phyloP scores from a whole-genome alignment of 164 flowering plant genomes.

The Kalanchoe fedtschenkoi region DNA sequence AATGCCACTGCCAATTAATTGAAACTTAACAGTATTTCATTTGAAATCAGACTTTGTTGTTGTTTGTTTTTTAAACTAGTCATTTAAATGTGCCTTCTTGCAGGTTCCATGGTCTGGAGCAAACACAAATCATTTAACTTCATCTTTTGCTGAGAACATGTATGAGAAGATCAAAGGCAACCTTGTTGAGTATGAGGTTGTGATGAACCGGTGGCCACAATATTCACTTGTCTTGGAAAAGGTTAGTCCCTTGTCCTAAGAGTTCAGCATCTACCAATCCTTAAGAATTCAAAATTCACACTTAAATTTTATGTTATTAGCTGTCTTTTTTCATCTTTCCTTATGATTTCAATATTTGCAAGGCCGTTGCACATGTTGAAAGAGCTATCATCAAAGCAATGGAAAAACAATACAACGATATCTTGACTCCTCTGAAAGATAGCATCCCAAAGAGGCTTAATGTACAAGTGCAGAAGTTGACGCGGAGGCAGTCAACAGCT shows the following conservation, averaged over 20 bases:
- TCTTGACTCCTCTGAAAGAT: conserved; percentile 77
- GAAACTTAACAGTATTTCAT: too few relatives aligned
- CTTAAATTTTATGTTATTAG: too few relatives aligned
- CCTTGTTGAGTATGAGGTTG: conserved; percentile 65
- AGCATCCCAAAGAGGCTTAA: conserved; percentile 81
- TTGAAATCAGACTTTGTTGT: too few relatives aligned
- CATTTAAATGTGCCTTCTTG: conserved; percentile 3
- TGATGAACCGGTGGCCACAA: conserved; percentile 83
- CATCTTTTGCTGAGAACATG: conserved; percentile 88
- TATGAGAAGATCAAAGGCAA: conserved; percentile 52
- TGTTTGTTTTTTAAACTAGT: too few relatives aligned
- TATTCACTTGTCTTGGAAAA: conserved; percentile 63
- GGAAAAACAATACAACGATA: conserved; percentile 77
- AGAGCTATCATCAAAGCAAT: conserved; percentile 70
- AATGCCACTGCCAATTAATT: too few relatives aligned
- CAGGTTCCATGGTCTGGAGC: conserved; percentile 79
- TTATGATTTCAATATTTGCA: conserved; percentile 3
- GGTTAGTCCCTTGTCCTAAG: conserved; percentile 34
- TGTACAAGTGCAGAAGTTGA: conserved; percentile 78
- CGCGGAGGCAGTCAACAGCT: conserved; percentile 74
- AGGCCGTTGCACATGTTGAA: conserved; percentile 81
- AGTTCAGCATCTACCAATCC: too few relatives aligned
- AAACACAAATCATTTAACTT: conserved; percentile 61
- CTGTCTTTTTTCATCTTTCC: neutral
- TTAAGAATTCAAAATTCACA: too few relatives aligned